Evolutionary conservation across 2,329 filamentous ascomycete genomes (phyloP), one percentile per base, ranked within the genome.

Genomic region (Colletotrichum theobromicola): DNA sequence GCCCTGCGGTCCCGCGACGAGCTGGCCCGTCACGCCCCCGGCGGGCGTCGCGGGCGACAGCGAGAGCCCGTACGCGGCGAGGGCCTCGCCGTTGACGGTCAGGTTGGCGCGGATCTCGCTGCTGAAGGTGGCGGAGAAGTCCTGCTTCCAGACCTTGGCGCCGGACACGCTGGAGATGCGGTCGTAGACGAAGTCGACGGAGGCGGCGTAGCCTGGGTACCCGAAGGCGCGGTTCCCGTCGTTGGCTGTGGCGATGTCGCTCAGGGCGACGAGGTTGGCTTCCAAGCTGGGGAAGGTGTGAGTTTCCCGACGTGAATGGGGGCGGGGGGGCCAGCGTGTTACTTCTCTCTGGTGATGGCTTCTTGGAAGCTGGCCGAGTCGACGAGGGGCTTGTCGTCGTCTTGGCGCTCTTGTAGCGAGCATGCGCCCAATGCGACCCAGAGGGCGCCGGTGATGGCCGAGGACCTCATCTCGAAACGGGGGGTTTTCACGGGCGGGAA

Each of bases 121-220:
- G 6, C 77, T 79, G 16, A 80, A 82, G 7, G 80, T 76, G 0
- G 79, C 81, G 1, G 80, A 77, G 6, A 82, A 81, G 13, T 82
- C 80, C 60, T 82, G 78, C 46, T 81, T 82, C 80, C 80, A 81
- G 2, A 76, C 70, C 15, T 74, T 79, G 67, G 80, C 79, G 7
- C 79, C 79, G 18, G 78, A 72, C n/a, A 81, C 76, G 9, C 77
- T 79, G 3, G 78, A 80, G 13, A 81, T 67, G n/a, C 80, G 78
- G 26, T 72, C 70, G 63, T 78, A 81, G 42, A 82, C 80, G 37
- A 72, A 82, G 50, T 84, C 83, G 0, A 79, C 77, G 2, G 83
- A 84, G 35, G 82, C 87, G 10, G 64, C 76, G n/a, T 82, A 82
- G 21, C 81, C 81, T 1, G 81, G 80, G 18, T 80, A 75, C 8